These are phyloP conservation scores for Penicillium sp. DNA, from an alignment of 2,329 filamentous ascomycete genomes.

Conservation along the genomic window DNA sequence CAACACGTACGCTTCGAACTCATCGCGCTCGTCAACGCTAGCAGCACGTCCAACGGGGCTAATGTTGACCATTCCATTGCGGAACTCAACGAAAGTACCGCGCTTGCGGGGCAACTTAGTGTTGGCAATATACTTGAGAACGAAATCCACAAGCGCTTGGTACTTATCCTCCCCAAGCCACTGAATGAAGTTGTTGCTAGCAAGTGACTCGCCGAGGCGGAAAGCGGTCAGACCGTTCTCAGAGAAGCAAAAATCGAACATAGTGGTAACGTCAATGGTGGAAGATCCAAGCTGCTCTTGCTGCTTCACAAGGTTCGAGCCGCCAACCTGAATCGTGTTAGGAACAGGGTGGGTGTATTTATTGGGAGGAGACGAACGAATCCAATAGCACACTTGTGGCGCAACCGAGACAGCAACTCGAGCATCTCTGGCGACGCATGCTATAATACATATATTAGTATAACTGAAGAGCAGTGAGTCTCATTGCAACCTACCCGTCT, in stretches of 20 bases:
- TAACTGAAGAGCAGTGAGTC: neutral
- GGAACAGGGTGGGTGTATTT: neutral
- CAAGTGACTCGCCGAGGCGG: conserved; percentile 73
- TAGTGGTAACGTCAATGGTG: conserved; percentile 66
- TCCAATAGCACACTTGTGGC: conserved; percentile 52
- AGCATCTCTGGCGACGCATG: conserved; percentile 77
- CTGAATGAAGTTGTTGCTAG: conserved; percentile 81
- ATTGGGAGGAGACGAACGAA: conserved; percentile 21
- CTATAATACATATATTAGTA: conserved; percentile 41
- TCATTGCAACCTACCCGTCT: conserved; percentile 60
- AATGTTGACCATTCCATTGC: conserved; percentile 65
- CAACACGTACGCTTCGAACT: conserved; percentile 62
- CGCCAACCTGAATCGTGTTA: conserved; percentile 59
- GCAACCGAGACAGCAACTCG: conserved; percentile 70
- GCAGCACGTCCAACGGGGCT: conserved; percentile 75
- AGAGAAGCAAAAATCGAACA: conserved; percentile 97
- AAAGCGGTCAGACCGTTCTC: conserved; percentile 95
- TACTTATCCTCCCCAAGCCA: conserved; percentile 83
- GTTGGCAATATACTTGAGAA: conserved; percentile 59
- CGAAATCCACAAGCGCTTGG: conserved; percentile 59
- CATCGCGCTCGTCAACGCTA: conserved; percentile 71
- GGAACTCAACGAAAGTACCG: conserved; percentile 65
- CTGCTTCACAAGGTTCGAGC: conserved; percentile 88
- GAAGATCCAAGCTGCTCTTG: conserved; percentile 85
- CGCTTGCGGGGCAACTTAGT: conserved; percentile 61